phyloP scores from a whole-genome alignment of 2,329 filamentous ascomycete species.

The Aspergillus sp. region DNA sequence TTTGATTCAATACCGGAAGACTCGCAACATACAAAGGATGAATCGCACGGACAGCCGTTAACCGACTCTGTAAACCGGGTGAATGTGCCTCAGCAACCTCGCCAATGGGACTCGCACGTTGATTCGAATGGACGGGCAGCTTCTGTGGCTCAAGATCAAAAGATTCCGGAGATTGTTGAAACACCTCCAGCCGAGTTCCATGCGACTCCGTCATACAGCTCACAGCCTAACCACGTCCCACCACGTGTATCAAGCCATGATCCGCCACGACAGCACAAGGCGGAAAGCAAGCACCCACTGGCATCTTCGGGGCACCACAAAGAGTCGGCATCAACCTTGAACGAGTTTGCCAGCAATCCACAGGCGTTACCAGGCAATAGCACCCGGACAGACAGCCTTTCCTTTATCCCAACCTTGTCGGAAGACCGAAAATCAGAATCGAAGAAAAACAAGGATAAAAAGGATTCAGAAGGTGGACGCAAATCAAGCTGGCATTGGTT shows the following conservation, averaged over 20 bases:
- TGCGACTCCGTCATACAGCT: constrained; percentile 24
- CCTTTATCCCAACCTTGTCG: constrained; percentile 72
- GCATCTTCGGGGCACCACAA: constrained; percentile 30
- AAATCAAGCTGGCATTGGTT: constrained; percentile 83
- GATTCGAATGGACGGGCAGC: constrained; percentile 58
- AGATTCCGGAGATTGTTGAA: constrained; percentile 61
- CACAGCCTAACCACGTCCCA: constrained; percentile 42
- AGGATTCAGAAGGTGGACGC: constrained; percentile 67
- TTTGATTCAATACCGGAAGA: constrained; percentile 30
- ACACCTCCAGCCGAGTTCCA: constrained; percentile 56
- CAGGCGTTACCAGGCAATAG: constrained; percentile 69
- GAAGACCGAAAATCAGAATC: constrained; percentile 76
- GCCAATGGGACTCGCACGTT: constrained; percentile 57
- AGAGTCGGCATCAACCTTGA: constrained; percentile 54
- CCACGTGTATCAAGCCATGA: constrained; percentile 54
- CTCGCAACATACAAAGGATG: constrained; percentile 22
- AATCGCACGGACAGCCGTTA: constrained; percentile 18
- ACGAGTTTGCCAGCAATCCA: constrained; percentile 65
- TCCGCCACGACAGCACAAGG: constrained; percentile 39
- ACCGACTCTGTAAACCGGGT: constrained; percentile 32
- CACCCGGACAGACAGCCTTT: constrained; percentile 72
- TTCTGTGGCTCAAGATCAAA: constrained; percentile 48
- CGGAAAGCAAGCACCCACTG: constrained; percentile 28
- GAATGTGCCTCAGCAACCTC: constrained; percentile 39
- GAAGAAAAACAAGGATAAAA: constrained; percentile 64